These are phyloP conservation scores for Penicillium aurantiogriseum DNA, from an alignment of 2,329 filamentous ascomycete genomes.

Conservation along the genomic window DNA sequence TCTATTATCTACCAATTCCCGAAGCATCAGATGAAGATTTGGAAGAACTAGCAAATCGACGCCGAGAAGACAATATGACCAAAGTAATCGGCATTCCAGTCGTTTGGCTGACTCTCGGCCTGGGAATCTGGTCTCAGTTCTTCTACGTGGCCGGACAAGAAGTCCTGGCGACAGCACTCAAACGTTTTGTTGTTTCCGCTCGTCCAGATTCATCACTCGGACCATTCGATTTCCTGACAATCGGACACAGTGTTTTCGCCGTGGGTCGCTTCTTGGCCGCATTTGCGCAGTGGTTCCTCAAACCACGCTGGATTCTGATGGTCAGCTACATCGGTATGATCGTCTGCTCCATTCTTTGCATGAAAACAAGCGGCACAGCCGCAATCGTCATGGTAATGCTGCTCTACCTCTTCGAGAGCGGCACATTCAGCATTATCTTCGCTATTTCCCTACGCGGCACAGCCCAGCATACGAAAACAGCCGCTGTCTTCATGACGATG, in stretches of 20 bases:
- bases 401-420: conserved; percentile 60
- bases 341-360: conserved; percentile 52
- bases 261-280: conserved; percentile 58
- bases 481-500: conserved; percentile 53
- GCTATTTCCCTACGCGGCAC: conserved; percentile 58
- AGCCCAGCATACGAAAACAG: conserved; percentile 58
- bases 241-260: conserved; percentile 59
- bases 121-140: conserved; percentile 57
- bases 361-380: conserved; percentile 47
- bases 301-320: conserved; percentile 58
- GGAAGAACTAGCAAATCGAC: conserved; percentile 53
- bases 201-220: conserved; percentile 34
- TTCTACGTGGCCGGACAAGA: conserved; percentile 64
- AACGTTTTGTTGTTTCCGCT: conserved; percentile 44
- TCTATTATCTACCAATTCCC: conserved; percentile 62
- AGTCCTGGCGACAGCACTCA: conserved; percentile 51
- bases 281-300: conserved; percentile 53
- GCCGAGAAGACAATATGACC: conserved; percentile 51
- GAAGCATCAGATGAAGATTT: conserved; percentile 62
- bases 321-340: conserved; percentile 55
- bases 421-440: conserved; percentile 59
- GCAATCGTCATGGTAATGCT: conserved; percentile 52
- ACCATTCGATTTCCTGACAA: conserved; percentile 49
- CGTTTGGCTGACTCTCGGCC: conserved; percentile 56
- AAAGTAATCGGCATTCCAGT: conserved; percentile 48